A percentile compares a stretch with the other conserved stretches of the same genome.
phyloP scores from a whole-genome alignment of 2,329 filamentous ascomycete species.

The Diaporthe nobilis region DNA sequence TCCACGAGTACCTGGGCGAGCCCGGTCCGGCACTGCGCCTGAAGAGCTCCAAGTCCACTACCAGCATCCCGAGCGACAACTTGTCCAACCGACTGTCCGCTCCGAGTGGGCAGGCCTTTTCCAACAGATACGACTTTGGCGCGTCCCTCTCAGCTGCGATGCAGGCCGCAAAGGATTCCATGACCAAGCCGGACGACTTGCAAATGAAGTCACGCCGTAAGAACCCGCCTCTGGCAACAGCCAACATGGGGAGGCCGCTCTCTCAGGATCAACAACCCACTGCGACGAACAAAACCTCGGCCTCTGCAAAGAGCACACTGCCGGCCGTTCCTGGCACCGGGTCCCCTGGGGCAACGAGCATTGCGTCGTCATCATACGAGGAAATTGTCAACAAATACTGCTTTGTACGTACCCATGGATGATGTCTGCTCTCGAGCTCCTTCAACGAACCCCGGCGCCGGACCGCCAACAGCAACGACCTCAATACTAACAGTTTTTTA shows the following conservation, averaged over 20 bases:
- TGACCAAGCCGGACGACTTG: conserved; percentile 70
- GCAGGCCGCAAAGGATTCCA: conserved; percentile 77
- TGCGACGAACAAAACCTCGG: conserved; percentile 41
- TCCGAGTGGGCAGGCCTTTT: conserved; percentile 81
- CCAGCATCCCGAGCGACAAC: conserved; percentile 75
- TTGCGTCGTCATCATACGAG: conserved; percentile 92
- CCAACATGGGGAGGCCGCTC: conserved; percentile 26
- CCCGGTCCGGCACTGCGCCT: conserved; percentile 73
- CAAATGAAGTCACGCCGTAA: conserved; percentile 68
- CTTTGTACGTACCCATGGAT: conserved; percentile 87
- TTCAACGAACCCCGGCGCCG: conserved; percentile 45
- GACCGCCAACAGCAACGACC: conserved; percentile 45
- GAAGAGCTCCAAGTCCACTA: conserved; percentile 76
- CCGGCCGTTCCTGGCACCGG: conserved; percentile 60
- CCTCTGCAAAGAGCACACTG: conserved; percentile 46
- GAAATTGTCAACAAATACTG: conserved; percentile 99
- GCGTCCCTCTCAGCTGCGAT: conserved; percentile 91
- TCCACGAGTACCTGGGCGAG: conserved; percentile 76
- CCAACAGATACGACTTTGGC: conserved; percentile 95
- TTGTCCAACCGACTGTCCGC: conserved; percentile 65
- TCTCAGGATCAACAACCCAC: conserved; percentile 34
- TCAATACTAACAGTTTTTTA: conserved; percentile 56
- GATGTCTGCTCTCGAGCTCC: conserved; percentile 43
- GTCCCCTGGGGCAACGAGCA: conserved; percentile 64
- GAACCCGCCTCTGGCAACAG: conserved; percentile 43